These are phyloP conservation scores for Axilococcus clingmanii DNA, from an alignment of 139 green algal species.

Conservation along the genomic window DNA sequence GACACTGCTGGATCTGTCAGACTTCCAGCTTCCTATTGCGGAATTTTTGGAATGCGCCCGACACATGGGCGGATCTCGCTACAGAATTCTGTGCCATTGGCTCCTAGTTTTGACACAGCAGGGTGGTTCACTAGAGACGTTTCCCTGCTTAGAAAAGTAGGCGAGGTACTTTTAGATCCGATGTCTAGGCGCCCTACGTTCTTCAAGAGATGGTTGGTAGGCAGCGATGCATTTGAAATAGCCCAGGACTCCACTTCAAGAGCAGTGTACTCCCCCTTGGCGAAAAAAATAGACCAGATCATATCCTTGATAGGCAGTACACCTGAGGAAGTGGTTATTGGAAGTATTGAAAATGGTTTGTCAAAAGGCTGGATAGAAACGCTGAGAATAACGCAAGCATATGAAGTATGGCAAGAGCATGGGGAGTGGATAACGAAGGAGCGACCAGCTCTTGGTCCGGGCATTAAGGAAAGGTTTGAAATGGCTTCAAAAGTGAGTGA, in stretches of 20 bases:
- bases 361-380: not conserved
- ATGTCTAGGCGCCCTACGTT: not conserved
- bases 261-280: conserved; percentile 10
- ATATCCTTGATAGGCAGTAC: conserved; percentile 30
- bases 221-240: conserved; percentile 62
- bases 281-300: conserved; percentile 21
- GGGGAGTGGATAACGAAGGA: conserved; percentile 54
- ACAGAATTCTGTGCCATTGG: conserved; percentile 47
- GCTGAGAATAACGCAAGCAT: conserved; percentile 25
- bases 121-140: conserved; percentile 54
- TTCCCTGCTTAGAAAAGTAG: conserved; percentile 29
- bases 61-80: conserved; percentile 66
- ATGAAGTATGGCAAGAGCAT: conserved; percentile 69
- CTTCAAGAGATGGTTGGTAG: conserved; percentile 57
- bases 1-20: conserved; percentile 86
- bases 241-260: conserved; percentile 18
- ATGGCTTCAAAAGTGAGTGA: conserved; percentile 48
- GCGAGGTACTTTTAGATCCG: conserved; percentile 42
- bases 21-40: conserved; percentile 79
- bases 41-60: conserved; percentile 75
- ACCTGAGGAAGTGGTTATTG: conserved; percentile 31
- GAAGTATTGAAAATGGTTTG: not conserved
- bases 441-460: conserved; percentile 63
- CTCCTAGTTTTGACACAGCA: conserved; percentile 69
- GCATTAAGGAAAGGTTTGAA: conserved; percentile 68